Base-by-base conservation (phyloP, 2,329 filamentous ascomycete genomes). In the Emmonsiellopsis sp. region DNA sequence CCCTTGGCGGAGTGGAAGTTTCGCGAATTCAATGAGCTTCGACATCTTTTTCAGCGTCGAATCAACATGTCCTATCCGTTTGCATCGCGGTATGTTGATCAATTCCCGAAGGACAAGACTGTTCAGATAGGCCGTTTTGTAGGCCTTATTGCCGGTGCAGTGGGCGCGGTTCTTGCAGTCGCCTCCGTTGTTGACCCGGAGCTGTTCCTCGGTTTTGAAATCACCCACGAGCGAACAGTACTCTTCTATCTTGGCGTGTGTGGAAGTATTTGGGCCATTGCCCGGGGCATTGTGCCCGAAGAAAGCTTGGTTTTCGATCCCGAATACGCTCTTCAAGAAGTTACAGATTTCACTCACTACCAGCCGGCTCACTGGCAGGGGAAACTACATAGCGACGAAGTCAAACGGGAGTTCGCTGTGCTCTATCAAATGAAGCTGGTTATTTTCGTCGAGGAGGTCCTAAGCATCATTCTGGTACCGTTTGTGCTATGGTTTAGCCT, bases 1-100 rank as follows among this genome's bases (percentile, higher is more conserved):
- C 88, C 90, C 1, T 80, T 95, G 49, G 93, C 93, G 0, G 87
- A 95, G 67, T 98, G 93, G 93, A 97, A 96, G 63, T 96, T 98
- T 58, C 85, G 93, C 47, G 92, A 97, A 67, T 98, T 97, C 77
- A 98, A 98, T 63, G 93, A 98, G 68, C 78, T 98, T 1, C 86
- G 86, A 53, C 93, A 98, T 68, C 78, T 97, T 2, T 98, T 97
- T 63, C 82, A 90, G 56, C 87, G 92, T 58, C 84, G 93, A 17
- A 77, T 92, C 42, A 91, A 95, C 59, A 94, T 97, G 86, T 95
- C 93, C 0, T 90, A 93, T 64, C 91, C 92, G 0, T 96, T 89
- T 66, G 92, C 93, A 2, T 89, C 86, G 36, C 83, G 89, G 47
- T 98, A 98, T 63, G 80, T 98, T 31, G 89, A 95, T 58, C 92